Percentiles rank a stretch among this genome's conserved stretches.
phyloP scores from a whole-genome alignment of 208 protist species.

The Porcisia hertigi region DNA sequence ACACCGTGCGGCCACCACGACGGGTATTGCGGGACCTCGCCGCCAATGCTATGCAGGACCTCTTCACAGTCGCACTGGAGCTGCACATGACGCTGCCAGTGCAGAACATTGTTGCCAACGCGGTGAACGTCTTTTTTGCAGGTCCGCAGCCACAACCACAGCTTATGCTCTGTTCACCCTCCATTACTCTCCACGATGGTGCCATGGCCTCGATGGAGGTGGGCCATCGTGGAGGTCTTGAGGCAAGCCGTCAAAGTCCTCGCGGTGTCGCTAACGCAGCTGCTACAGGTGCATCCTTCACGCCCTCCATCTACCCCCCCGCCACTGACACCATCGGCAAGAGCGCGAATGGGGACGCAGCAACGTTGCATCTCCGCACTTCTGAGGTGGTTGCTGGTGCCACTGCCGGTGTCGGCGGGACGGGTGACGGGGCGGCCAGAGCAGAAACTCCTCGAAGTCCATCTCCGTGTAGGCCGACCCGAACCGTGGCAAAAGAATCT shows the following conservation, averaged over 20 bases:
- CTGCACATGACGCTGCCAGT: slow-evolving; percentile 37
- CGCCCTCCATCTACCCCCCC: background rate
- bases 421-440: background rate
- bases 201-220: background rate
- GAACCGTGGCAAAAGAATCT: background rate
- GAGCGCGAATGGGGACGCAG: background rate
- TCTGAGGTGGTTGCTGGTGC: background rate
- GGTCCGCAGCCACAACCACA: slow-evolving; percentile 5
- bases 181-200: background rate
- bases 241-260: background rate
- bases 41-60: slow-evolving; percentile 51
- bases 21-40: slow-evolving; percentile 56
- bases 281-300: background rate
- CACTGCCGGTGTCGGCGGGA: background rate
- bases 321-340: background rate
- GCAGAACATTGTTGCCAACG: slow-evolving; percentile 63
- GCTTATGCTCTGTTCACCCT: background rate
- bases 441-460: background rate
- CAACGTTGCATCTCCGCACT: background rate
- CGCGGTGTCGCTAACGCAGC: background rate
- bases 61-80: slow-evolving; percentile 58
- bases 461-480: background rate
- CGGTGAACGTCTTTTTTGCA: slow-evolving; percentile 45
- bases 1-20: slow-evolving; percentile 24
- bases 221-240: background rate